Evolutionary conservation across 1,284 basidiomycete species (phyloP), one percentile per base, ranked within the genome.

Genomic region (Puccinia brachypodii): DNA sequence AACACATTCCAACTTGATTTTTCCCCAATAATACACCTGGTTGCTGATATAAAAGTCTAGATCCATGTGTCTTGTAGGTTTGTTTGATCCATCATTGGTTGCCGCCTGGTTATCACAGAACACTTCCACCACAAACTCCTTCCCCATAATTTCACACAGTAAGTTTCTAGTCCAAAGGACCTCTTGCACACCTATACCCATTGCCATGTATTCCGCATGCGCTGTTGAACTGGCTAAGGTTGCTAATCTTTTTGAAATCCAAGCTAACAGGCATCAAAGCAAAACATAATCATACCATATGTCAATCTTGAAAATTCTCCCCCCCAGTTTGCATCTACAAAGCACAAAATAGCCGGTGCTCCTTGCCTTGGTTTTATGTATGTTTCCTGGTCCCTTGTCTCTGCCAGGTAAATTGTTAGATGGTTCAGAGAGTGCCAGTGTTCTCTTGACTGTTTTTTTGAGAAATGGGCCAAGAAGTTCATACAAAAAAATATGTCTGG

Each of bases 161-260:
- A 74, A 28, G 11, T 56, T 50, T n/a, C 50, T 53, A 16, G 58
- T 28, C 72, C 72, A 74, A 3, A 74, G 28, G 16, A 22, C 40
- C 31, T 53, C 28, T 3, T 33, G 2, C 2, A 53, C 28, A 31
- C 42, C 72, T 13, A 38, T 31, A 2, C 44, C 33, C 38, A 74
- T 33, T 8, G 50, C 72, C 47, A 56, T 74, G 42, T 68, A 69
- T 78, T 69, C 62, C 3, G 76, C 40, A 50, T 78, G 64, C 6
- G 40, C 28, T 3, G 76, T 68, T 1, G 76, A 78, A 33, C 14
- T 40, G 3, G 62, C 76, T 14, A 76, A 33, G 8, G 31, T 62
- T 6, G 75, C 58, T 25, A 71, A 25, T 8, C 68, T 13, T 31
- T 71, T 40, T 3, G 40, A 47, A 7, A 25, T 47, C 68, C 68